Base-by-base conservation (phyloP, 306 rosid genomes). In the Glycine tomentella region DNA sequence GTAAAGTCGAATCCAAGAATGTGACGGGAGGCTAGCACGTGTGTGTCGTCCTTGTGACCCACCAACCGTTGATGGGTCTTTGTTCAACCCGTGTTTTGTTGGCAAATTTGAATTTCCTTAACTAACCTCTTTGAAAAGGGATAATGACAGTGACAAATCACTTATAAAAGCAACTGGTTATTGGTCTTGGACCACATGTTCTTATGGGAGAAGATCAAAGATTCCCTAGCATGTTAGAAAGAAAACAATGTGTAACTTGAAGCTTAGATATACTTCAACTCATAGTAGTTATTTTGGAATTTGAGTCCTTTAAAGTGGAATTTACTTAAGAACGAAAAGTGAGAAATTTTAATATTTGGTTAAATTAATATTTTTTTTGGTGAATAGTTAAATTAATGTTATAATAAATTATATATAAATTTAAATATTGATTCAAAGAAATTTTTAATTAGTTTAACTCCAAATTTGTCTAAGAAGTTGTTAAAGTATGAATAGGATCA, bases 11-110 rank as follows among this genome's bases (percentile, higher is more conserved):
- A 57, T 63, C 4, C 12, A 62, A 75, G 73, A 75, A 15, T 34
- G 45, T 9, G 69, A 71, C 3, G 52, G 31, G 40, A 63, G 52
- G 74, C 9, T 17, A 14, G 67, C 84, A 81, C 80, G 82, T 80
- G 84, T 80, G 84, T 61, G 77, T 77, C 68, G 65, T 44, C 42
- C 4, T 53, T 9, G 17, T 33, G 53, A 75, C 25, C 31, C 49
- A 76, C 2, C 31, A 25, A 15, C 62, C 56, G 5, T 46, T 34
- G 65, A 11, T 44, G n/a, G 76, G 59, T 20, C 36, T 69, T 56
- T 31, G 77, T 76, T 76, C 68, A 76, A 76, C 31, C 31, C 31
- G 31, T 25, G 31, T 25, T 48, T 59, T 25, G 56, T 66, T 66
- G 63, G n/a, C 34, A 66, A 77, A 38, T 25, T 58, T 69, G 58